phyloP scores from a whole-genome alignment of 257 asterid genomes.

The Lithospermum erythrorhizon region DNA sequence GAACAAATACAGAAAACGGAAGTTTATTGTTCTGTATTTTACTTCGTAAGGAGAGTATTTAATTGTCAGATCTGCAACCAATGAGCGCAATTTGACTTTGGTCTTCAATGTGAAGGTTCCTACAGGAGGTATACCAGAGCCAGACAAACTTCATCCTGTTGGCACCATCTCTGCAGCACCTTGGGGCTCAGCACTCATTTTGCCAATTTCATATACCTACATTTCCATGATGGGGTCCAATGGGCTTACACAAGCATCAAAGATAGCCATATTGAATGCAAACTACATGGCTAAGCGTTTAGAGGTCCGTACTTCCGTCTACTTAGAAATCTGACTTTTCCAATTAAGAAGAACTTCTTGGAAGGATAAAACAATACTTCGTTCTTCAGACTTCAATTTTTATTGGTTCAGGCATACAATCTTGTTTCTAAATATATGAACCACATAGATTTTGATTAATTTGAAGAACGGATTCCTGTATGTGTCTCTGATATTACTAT shows the following conservation, averaged over 20 bases:
- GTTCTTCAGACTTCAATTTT: neutral
- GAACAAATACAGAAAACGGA: no score
- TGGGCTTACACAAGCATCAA: constrained; percentile 88
- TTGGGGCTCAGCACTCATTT: constrained; percentile 98
- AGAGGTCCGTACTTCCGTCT: constrained; percentile 43
- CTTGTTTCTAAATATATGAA: neutral
- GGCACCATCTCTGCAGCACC: constrained; percentile 98
- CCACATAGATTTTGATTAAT: neutral
- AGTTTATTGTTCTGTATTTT: neutral
- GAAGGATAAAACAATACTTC: neutral
- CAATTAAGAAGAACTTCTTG: neutral
- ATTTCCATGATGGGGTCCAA: constrained; percentile 95
- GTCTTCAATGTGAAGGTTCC: constrained; percentile 33
- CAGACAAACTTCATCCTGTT: constrained; percentile 67
- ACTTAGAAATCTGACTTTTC: neutral
- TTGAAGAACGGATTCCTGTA: neutral
- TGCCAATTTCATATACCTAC: constrained; percentile 95
- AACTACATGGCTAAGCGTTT: constrained; percentile 96
- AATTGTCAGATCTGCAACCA: neutral
- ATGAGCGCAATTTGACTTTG: constrained; percentile 4
- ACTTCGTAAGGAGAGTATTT: neutral
- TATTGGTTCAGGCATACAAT: neutral
- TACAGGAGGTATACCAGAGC: constrained; percentile 93
- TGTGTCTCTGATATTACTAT: neutral
- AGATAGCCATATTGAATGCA: constrained; percentile 86